These are phyloP conservation scores for Neurospora sp. DNA, from an alignment of 2,329 filamentous ascomycete species.

Conservation along the genomic window DNA sequence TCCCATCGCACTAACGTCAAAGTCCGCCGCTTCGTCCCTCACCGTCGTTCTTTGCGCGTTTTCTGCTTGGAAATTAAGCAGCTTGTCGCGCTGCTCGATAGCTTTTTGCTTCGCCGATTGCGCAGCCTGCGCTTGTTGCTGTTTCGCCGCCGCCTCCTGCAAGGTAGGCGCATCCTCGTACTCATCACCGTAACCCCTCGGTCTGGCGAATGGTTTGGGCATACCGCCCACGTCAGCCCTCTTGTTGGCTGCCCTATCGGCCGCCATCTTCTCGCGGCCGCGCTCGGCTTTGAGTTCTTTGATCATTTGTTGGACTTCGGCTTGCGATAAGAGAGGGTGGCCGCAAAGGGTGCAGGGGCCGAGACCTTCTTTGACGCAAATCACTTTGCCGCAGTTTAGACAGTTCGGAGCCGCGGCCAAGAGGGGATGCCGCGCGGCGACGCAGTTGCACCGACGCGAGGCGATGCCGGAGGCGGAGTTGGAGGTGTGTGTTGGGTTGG, in stretches of 20 bases:
- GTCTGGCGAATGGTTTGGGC: conserved; percentile 48
- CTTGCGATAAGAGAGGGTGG: conserved; percentile 56
- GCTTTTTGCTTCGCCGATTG: conserved; percentile 50
- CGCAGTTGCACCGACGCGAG: conserved; percentile 72
- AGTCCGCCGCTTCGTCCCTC: conserved; percentile 68
- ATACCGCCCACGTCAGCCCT: conserved; percentile 54
- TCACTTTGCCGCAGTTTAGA: conserved; percentile 82
- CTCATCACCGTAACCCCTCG: conserved; percentile 14
- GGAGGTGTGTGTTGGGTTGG: conserved; percentile 58
- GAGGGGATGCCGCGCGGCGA: conserved; percentile 70
- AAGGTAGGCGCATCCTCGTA: conserved; percentile 9
- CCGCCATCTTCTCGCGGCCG: conserved; percentile 75
- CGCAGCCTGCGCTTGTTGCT: background rate
- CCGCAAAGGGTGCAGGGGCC: conserved; percentile 91
- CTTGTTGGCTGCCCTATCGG: conserved; percentile 61
- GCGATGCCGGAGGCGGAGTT: conserved; percentile 35
- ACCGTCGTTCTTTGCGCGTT: conserved; percentile 78
- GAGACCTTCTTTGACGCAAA: conserved; percentile 87
- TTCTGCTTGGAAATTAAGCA: conserved; percentile 74
- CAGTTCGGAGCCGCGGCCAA: conserved; percentile 94
- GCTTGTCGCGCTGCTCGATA: conserved; percentile 67
- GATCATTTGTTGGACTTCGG: conserved; percentile 79
- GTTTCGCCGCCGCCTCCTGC: background rate
- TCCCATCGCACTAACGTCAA: conserved; percentile 34
- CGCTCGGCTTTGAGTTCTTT: conserved; percentile 73